phyloP scores from a whole-genome alignment of 2,329 filamentous ascomycete species.

The Lachnellula arida region DNA sequence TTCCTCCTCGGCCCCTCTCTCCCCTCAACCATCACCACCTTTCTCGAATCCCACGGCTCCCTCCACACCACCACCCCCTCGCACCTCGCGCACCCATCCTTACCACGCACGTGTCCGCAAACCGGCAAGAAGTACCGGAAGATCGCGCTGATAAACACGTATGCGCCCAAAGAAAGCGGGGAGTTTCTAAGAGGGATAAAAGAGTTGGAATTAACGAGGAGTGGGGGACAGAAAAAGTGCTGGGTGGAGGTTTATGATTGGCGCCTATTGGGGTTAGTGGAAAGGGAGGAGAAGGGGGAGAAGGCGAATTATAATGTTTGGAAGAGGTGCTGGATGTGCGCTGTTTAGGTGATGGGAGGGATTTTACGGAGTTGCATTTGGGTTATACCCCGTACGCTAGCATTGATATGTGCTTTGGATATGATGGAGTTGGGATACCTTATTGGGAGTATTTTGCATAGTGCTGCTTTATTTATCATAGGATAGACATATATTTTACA shows the following conservation, averaged over 20 bases:
- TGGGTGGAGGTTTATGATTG: slow-evolving; percentile 37
- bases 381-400: too few species aligned
- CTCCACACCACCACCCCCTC: slow-evolving; percentile 15
- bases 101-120: slow-evolving; percentile 14
- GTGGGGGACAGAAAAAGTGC: slow-evolving; percentile 24
- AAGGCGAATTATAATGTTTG: slow-evolving; percentile 25
- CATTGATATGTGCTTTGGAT: neutral
- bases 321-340: slow-evolving; percentile 13
- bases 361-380: neutral
- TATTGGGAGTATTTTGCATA: neutral
- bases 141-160: slow-evolving; percentile 34
- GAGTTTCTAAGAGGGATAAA: slow-evolving; percentile 27
- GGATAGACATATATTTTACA: neutral
- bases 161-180: slow-evolving; percentile 27
- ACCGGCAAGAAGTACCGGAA: slow-evolving; percentile 22
- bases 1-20: slow-evolving; percentile 28
- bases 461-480: neutral
- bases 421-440: neutral
- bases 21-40: slow-evolving; percentile 12
- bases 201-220: slow-evolving; percentile 18
- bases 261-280: slow-evolving; percentile 38
- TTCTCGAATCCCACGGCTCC: slow-evolving; percentile 21
- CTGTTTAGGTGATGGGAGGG: slow-evolving; percentile 2
- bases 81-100: slow-evolving; percentile 8
- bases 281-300: slow-evolving; percentile 36